Percentiles rank a stretch among this genome's conserved stretches.
These are phyloP conservation scores for Monosporozyma unispora DNA, from an alignment of 805 yeast species.

Conservation along the genomic window DNA sequence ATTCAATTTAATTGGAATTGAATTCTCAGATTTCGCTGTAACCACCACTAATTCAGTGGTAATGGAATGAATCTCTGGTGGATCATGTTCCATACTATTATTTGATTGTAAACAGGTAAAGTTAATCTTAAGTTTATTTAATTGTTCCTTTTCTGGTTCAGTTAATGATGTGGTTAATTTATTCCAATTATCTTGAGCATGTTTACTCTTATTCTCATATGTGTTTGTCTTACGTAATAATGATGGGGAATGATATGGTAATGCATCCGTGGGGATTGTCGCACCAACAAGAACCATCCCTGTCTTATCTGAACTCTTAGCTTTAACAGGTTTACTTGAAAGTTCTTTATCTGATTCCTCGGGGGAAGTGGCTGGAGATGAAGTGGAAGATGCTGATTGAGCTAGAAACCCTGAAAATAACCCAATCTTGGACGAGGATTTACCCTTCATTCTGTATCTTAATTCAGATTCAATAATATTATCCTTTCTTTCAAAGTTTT, in stretches of 20 bases:
- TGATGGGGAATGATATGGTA: conserved; percentile 30
- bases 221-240: conserved; percentile 28
- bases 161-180: conserved; percentile 17
- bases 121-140: conserved; percentile 19
- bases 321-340: neutral
- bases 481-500: neutral
- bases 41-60: conserved; percentile 25
- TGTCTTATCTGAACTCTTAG: conserved; percentile 9
- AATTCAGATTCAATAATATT: conserved; percentile 12
- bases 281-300: conserved; percentile 26
- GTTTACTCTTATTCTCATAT: conserved; percentile 19
- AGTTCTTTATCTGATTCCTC: neutral
- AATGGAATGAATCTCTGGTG: conserved; percentile 24
- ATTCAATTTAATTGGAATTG: conserved; percentile 34
- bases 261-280: conserved; percentile 25
- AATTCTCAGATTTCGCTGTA: conserved; percentile 27
- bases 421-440: neutral
- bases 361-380: neutral
- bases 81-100: conserved; percentile 13
- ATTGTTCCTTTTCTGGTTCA: conserved; percentile 17
- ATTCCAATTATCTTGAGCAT: conserved; percentile 27
- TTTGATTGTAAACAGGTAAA: conserved; percentile 25
- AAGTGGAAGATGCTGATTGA: neutral
- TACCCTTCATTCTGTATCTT: conserved; percentile 10
- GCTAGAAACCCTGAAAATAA: conserved; percentile 3